A percentile compares a stretch with the other conserved stretches of the same genome.
phyloP scores from a whole-genome alignment of 129 eudicot species.

The Gnaphalium uliginosum region DNA sequence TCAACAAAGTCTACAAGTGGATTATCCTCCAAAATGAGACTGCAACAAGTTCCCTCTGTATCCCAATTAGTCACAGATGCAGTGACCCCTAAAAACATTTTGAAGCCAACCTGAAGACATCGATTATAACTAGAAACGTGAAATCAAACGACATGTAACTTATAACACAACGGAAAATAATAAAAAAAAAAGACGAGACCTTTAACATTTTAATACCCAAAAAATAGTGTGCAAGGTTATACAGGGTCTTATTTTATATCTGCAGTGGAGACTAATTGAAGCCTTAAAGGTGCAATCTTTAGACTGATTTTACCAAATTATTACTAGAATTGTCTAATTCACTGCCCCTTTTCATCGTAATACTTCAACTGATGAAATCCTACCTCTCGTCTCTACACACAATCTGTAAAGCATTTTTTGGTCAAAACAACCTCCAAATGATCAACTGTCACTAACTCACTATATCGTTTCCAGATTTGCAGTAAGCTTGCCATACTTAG shows the following conservation, averaged over 20 bases:
- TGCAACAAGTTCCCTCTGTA: slow-evolving; percentile 85
- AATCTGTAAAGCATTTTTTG: background rate
- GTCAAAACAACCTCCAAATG: background rate
- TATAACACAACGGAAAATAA: too few relatives aligned
- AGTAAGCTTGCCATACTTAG: background rate
- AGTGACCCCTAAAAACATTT: slow-evolving; percentile 92
- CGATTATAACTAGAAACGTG: background rate
- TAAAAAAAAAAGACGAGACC: too few relatives aligned
- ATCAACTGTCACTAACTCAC: background rate
- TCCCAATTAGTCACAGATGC: slow-evolving; percentile 95
- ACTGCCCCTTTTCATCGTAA: too few relatives aligned
- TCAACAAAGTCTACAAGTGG: slow-evolving; percentile 97
- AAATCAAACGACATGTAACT: background rate
- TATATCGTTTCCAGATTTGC: background rate
- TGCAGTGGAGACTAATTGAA: too few relatives aligned
- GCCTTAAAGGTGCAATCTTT: too few relatives aligned
- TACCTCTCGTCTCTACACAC: too few relatives aligned
- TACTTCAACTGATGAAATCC: too few relatives aligned
- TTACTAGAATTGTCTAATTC: too few relatives aligned
- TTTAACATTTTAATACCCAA: too few relatives aligned
- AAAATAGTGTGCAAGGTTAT: too few relatives aligned
- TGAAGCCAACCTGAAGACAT: slow-evolving; percentile 77
- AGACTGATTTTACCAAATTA: too few relatives aligned
- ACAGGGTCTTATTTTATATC: too few relatives aligned
- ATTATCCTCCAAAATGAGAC: slow-evolving; percentile 86